Evolutionary conservation across 2,329 filamentous ascomycete genomes (phyloP), one percentile per base, ranked within the genome.

Genomic region (Talaromyces sp.): DNA sequence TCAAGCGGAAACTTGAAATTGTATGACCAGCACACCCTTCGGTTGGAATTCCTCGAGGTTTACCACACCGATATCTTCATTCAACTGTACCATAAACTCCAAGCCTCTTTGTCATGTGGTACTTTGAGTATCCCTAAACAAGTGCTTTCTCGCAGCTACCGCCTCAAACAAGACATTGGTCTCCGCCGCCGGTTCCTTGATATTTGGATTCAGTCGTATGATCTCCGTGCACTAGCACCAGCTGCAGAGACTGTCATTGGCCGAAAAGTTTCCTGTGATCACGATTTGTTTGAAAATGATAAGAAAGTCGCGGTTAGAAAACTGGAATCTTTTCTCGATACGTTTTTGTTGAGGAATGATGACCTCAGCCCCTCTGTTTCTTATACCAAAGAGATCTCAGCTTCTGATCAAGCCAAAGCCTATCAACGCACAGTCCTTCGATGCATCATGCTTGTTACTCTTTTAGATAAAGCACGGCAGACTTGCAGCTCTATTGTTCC

Each of bases 241-340:
- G 84, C 82, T 2, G 72, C 78, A 16, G 85, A 87, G 62, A 80
- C 82, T 2, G 75, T 88, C 4, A 72, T 84, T 27, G 85, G 84
- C n/a, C 79, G 83, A 47, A 75, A 74, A 39, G 71, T 82, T 27
- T 70, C 65, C 22, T 53, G 42, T 47, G 60, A 58, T 19, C 17
- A n/a, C 13, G 29, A 33, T 14, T 19, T 49, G 6, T 41, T 35
- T 13, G 16, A 29, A n/a, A 20, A 35, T 9, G 13, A 10, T 20
- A 57, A 63, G 36, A 69, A 62, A 35, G 60, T 68, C 9, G 40
- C 22, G 2, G 64, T 75, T 54, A 73, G 75, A 57, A 71, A 72
- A 6, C 62, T 84, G 48, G 79, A 80, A 59, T 67, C 66, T 3
- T 86, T 85, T 63, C 66, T 86, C 17, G 79, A 83, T 37, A 75